phyloP scores from a whole-genome alignment of 805 yeast genomes.

The Wickerhamiella domercqiae region DNA sequence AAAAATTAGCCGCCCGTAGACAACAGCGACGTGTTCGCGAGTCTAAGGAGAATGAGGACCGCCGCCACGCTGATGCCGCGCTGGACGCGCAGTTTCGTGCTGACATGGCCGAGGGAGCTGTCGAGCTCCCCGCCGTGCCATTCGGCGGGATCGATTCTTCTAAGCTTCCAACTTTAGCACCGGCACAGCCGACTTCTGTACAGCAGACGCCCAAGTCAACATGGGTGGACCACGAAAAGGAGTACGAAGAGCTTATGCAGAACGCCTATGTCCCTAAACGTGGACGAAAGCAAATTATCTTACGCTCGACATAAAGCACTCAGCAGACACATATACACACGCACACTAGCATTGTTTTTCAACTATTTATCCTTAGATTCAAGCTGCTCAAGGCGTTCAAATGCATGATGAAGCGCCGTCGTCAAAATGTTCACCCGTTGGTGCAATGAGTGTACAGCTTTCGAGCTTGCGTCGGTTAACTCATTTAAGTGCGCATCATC shows the following conservation, averaged over 20 bases:
- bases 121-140: constrained; percentile 7
- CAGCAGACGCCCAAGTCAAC: constrained; percentile 1
- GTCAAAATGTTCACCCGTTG: constrained; percentile 12
- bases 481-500: constrained; percentile 2
- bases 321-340: too few relatives aligned
- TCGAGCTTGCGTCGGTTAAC: constrained; percentile 1
- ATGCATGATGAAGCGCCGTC: constrained; percentile 11
- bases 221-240: constrained; percentile 14
- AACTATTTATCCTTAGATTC: constrained; percentile 6
- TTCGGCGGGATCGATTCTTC: constrained; percentile 9
- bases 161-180: constrained; percentile 15
- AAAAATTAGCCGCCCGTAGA: constrained; percentile 18
- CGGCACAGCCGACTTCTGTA: constrained; percentile 10
- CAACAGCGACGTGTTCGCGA: constrained; percentile 14
- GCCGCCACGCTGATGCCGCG: constrained; percentile 21
- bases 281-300: constrained; percentile 13
- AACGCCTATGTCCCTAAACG: constrained; percentile 14
- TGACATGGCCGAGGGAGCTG: constrained; percentile 18
- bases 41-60: constrained; percentile 18
- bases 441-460: constrained; percentile 3
- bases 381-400: constrained; percentile 14
- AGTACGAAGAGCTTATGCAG: constrained; percentile 13
- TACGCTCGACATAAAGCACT: constrained; percentile 3
- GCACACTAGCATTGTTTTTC: too few relatives aligned
- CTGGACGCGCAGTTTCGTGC: constrained; percentile 25